phyloP scores from a whole-genome alignment of 768 basidiomycete genomes.

The Tricholoma sp. region DNA sequence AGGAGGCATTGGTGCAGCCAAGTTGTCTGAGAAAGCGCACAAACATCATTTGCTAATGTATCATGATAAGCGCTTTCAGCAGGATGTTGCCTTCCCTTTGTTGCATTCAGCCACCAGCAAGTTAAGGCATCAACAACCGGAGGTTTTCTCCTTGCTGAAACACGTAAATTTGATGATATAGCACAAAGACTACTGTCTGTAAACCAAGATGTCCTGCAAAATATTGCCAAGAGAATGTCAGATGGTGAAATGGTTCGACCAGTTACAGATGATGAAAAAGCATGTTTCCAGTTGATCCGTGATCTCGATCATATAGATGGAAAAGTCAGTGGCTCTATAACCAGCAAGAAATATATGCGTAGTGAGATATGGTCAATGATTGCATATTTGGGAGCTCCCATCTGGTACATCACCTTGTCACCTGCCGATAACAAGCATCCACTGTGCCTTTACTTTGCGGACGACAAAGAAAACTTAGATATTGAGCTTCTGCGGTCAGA shows the following conservation, averaged over 20 bases:
- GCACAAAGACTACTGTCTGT: constrained; percentile 9
- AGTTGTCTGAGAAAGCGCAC: constrained; percentile 8
- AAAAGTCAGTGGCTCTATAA: constrained; percentile 17
- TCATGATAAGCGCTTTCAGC: constrained; percentile 29
- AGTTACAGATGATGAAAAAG: neutral
- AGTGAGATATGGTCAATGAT: constrained; percentile 19
- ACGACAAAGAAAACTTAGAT: neutral
- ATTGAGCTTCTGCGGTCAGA: neutral
- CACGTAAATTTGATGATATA: constrained; percentile 14
- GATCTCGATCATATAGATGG: constrained; percentile 15
- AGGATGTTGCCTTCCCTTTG: too few species aligned
- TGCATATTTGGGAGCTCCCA: constrained; percentile 20
- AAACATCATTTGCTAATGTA: constrained; percentile 26
- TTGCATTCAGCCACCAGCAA: constrained; percentile 18
- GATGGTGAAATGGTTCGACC: neutral
- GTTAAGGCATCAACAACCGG: constrained; percentile 17
- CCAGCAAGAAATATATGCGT: constrained; percentile 19
- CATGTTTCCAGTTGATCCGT: constrained; percentile 1
- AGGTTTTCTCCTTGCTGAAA: constrained; percentile 17
- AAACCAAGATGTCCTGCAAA: constrained; percentile 7
- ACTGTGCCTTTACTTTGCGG: neutral
- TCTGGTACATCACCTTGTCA: constrained; percentile 32
- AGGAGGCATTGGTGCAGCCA: neutral
- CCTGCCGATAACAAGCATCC: constrained; percentile 1
- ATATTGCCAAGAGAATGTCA: constrained; percentile 3